phyloP scores from a whole-genome alignment of 331 rosid genomes.

The Arachis monticola region DNA sequence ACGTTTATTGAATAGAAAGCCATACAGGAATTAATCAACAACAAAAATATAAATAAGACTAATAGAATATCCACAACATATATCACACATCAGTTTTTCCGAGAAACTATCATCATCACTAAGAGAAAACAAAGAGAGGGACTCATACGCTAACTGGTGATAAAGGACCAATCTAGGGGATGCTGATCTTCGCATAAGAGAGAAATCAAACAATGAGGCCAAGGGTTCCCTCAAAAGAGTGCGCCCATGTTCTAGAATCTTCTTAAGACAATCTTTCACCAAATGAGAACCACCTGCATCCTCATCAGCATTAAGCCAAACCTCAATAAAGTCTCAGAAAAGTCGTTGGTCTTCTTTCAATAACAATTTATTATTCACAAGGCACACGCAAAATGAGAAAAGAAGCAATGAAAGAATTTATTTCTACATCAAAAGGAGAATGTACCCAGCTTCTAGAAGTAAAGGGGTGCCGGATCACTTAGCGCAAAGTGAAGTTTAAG shows the following conservation, averaged over 20 bases:
- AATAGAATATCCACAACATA: no score
- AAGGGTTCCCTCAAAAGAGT: slow-evolving; percentile 67
- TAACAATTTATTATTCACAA: slow-evolving; percentile 67
- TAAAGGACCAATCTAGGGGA: slow-evolving; percentile 87
- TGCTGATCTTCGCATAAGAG: slow-evolving; percentile 84
- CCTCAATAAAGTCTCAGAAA: slow-evolving; percentile 81
- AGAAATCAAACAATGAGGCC: slow-evolving; percentile 78
- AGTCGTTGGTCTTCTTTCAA: slow-evolving; percentile 64
- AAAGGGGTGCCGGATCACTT: slow-evolving; percentile 89
- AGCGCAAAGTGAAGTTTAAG: slow-evolving; percentile 67
- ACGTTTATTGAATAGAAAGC: no score
- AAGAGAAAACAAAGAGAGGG: slow-evolving; percentile 80
- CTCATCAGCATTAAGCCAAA: slow-evolving; percentile 61
- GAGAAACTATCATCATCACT: slow-evolving; percentile 60
- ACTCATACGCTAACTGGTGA: slow-evolving; percentile 74
- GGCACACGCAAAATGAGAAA: slow-evolving; percentile 3
- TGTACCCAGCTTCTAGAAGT: slow-evolving; percentile 94
- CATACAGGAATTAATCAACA: no score
- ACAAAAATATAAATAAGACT: no score
- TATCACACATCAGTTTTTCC: not conserved
- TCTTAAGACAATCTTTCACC: slow-evolving; percentile 74
- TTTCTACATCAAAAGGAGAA: not conserved
- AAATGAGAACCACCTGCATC: slow-evolving; percentile 45
- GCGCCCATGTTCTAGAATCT: slow-evolving; percentile 54
- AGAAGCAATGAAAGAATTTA: not conserved